Percentiles rank a stretch among this genome's conserved stretches.
Evolutionary conservation across 2,329 filamentous ascomycete species (phyloP).

Genomic region (Cryphonectria nitschkei): DNA sequence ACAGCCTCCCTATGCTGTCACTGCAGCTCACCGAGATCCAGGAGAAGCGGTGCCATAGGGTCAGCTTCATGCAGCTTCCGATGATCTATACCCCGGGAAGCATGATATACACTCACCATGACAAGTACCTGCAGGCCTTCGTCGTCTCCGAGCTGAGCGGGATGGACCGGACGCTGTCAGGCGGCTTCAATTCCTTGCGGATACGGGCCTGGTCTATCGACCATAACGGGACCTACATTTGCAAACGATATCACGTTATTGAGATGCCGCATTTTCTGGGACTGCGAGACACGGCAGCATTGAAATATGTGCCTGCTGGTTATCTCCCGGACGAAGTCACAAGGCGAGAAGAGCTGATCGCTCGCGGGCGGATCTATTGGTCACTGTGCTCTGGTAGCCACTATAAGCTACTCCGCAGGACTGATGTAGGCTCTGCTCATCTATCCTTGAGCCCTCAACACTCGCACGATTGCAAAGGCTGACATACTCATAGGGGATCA

Average conservation of each 20-base stretch:
- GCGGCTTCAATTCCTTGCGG: too few species aligned
- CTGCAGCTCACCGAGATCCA: neutral
- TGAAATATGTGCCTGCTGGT: conserved; percentile 1
- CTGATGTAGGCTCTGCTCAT: neutral
- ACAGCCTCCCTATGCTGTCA: neutral
- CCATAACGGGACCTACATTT: too few species aligned
- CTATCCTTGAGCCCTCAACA: too few species aligned
- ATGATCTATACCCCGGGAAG: neutral
- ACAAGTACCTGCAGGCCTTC: neutral
- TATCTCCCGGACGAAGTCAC: neutral
- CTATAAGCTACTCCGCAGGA: neutral
- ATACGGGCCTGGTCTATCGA: too few species aligned
- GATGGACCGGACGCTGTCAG: too few species aligned
- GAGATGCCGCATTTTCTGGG: neutral
- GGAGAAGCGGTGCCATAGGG: conserved; percentile 1
- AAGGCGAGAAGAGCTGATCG: neutral
- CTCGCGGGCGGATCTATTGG: conserved; percentile 8
- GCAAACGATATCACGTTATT: conserved; percentile 7
- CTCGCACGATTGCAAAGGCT: too few species aligned
- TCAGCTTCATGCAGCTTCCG: conserved; percentile 5
- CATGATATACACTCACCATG: conserved; percentile 4
- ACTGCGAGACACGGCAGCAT: neutral
- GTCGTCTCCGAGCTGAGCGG: neutral
- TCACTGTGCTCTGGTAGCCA: neutral
- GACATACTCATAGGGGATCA: neutral